Evolutionary conservation across 139 green algal species (phyloP), one percentile per base, ranked within the genome.

Genomic region (Chara braunii): DNA sequence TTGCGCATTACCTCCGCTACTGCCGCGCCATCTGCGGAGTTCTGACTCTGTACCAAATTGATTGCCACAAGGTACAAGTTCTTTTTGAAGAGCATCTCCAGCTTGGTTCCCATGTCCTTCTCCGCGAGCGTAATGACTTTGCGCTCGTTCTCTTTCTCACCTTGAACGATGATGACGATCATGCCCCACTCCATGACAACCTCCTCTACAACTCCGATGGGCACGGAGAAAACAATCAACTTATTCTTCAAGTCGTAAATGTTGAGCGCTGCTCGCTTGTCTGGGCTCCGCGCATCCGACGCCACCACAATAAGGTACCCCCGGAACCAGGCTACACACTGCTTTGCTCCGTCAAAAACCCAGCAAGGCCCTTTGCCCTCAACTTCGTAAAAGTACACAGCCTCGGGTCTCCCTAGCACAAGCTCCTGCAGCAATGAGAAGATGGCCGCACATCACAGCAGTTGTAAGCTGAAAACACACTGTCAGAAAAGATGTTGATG

Each of bases 241-340:
- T 94, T 91, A 75, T 88, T 87, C 11, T 81, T 80, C 24, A 88
- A 58, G 65, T 95, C 87, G 32, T 85, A 83, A 29, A 85, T 72
- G 33, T 85, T 55, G 56, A 60, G 31, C 44, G 42, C 1, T 22
- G 12, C 35, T 0, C 1, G 0, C 34, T 63, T 68, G 2, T 36
- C 32, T 2, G 54, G 59, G 6, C 43, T 3, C 14, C 34, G 32
- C 33, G n/a, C 5, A 8, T 71, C 42, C 33, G 33, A 33, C 43
- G 29, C 51, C 22, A 0, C 7, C 24, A 1, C 8, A 33, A 26
- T 32, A n/a, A 81, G 51, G 62, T 81, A 63, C n/a, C 31, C 28
- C 9, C 62, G 45, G 45, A 77, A 73, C 45, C 72, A 81, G 2
- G 50, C 42, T 34, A 81, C 4, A 14, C 33, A 30, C 35, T 60